Percentiles rank a stretch among this genome's conserved stretches.
Evolutionary conservation across 768 basidiomycete genomes (phyloP).

Genomic region (Mycena indigotica): DNA sequence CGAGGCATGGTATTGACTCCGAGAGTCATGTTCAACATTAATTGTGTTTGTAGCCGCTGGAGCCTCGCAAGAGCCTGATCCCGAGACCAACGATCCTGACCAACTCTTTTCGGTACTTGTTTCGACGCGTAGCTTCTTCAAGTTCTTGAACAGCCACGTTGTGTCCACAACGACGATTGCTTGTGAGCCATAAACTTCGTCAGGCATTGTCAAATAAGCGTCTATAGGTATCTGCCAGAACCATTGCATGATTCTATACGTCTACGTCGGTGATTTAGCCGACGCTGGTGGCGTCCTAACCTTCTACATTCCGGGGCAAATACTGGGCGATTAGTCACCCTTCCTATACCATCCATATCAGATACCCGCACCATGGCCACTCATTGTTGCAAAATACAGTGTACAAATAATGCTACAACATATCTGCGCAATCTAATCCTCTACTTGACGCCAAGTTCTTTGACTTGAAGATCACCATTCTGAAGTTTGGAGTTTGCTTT

Average conservation of each 20-base stretch:
- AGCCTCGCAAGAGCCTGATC: slow-evolving; percentile 33
- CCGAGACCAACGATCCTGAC: slow-evolving; percentile 52
- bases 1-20: slow-evolving; percentile 38
- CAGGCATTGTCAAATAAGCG: neutral
- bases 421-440: neutral
- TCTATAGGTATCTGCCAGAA: slow-evolving; percentile 73
- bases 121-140: slow-evolving; percentile 73
- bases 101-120: slow-evolving; percentile 67
- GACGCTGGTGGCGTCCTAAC: slow-evolving; percentile 85
- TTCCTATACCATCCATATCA: slow-evolving; percentile 5
- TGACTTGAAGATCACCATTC: too few species aligned
- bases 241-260: slow-evolving; percentile 85
- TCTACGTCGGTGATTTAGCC: slow-evolving; percentile 80
- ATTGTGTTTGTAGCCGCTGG: slow-evolving; percentile 29
- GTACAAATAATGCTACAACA: neutral
- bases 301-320: slow-evolving; percentile 73
- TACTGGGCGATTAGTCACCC: slow-evolving; percentile 14
- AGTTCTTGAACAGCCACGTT: slow-evolving; percentile 78
- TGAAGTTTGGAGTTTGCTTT: slow-evolving; percentile 30
- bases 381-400: too few species aligned
- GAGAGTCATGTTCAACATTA: neutral
- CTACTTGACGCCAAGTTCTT: too few species aligned
- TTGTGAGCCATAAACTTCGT: slow-evolving; percentile 47
- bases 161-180: slow-evolving; percentile 86
- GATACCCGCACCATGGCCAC: too few species aligned